Percentiles rank a stretch among this genome's conserved stretches.
Evolutionary conservation across 305 asterid genomes (phyloP).

Genomic region (Coffea humblotiana): DNA sequence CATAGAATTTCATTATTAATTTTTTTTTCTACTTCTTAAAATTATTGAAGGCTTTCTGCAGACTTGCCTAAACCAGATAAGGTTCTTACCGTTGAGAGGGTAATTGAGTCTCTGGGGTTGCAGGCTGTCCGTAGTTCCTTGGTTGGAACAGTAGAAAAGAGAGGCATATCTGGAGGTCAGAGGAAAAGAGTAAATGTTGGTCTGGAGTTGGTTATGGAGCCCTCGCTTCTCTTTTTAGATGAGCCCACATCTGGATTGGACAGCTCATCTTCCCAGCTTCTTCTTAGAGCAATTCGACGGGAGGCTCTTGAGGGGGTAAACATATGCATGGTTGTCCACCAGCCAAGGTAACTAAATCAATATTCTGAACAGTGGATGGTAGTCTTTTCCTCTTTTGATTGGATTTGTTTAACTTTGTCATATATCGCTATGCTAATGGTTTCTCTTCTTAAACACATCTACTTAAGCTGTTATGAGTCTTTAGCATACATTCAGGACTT

Average conservation of each 20-base stretch:
- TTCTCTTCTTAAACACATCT: not conserved
- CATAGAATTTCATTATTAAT: conserved; percentile 33
- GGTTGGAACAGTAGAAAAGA: conserved; percentile 94
- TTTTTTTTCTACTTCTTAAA: conserved; percentile 37
- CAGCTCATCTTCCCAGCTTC: conserved; percentile 92
- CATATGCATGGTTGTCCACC: conserved; percentile 96
- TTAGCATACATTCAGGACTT: not conserved
- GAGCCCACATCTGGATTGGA: conserved; percentile 99
- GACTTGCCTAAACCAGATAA: conserved; percentile 87
- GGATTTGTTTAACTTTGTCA: not conserved
- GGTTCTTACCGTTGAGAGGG: conserved; percentile 89
- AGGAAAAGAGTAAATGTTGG: conserved; percentile 98
- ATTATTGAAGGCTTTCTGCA: conserved; percentile 74
- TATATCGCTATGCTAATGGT: not conserved
- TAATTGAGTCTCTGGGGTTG: conserved; percentile 83
- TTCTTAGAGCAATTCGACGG: conserved; percentile 86
- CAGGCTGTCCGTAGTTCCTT: conserved; percentile 80
- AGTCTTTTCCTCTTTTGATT: not conserved
- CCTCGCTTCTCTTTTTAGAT: conserved; percentile 83
- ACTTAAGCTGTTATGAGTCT: not conserved
- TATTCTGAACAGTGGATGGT: not conserved
- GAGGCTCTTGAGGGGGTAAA: conserved; percentile 96
- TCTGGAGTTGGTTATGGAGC: conserved; percentile 94
- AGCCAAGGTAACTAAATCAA: conserved; percentile 68
- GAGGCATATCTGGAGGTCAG: conserved; percentile 99